Percentiles rank a stretch among this genome's conserved stretches.
phyloP scores from a whole-genome alignment of 2,329 filamentous ascomycete genomes.

The Talaromyces marneffei region DNA sequence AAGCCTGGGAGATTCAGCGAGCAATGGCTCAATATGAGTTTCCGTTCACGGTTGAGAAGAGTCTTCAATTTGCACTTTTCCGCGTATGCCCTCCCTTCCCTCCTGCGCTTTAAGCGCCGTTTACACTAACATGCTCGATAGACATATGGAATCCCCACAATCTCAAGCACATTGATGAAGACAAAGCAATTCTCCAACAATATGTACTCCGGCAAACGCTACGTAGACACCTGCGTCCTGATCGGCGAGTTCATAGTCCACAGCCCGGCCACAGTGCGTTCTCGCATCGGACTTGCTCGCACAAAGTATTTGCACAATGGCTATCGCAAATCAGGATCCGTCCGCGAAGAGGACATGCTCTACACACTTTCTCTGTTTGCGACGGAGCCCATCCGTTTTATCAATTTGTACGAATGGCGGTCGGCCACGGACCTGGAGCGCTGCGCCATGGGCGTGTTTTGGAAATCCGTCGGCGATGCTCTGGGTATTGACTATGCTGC shows the following conservation, averaged over 20 bases:
- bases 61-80: slow-evolving; percentile 56
- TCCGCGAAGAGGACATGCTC: slow-evolving; percentile 58
- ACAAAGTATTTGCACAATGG: slow-evolving; percentile 59
- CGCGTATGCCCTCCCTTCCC: slow-evolving; percentile 33
- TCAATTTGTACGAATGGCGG: slow-evolving; percentile 65
- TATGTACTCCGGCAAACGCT: slow-evolving; percentile 48
- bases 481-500: slow-evolving; percentile 56
- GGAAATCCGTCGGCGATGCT: slow-evolving; percentile 65
- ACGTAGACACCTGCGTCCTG: slow-evolving; percentile 48
- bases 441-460: slow-evolving; percentile 62
- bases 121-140: slow-evolving; percentile 19
- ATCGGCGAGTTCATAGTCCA: slow-evolving; percentile 46
- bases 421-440: slow-evolving; percentile 59
- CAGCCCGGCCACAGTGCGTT: slow-evolving; percentile 40
- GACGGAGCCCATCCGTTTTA: slow-evolving; percentile 59
- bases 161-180: slow-evolving; percentile 45
- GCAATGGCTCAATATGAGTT: slow-evolving; percentile 50
- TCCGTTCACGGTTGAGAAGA: slow-evolving; percentile 46
- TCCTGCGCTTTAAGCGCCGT: neutral
- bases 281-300: slow-evolving; percentile 51
- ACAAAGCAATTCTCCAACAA: slow-evolving; percentile 46
- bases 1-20: slow-evolving; percentile 48
- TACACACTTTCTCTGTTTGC: slow-evolving; percentile 63
- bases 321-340: slow-evolving; percentile 55
- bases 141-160: slow-evolving; percentile 54